These are phyloP conservation scores for Stylonectria norvegica DNA, from an alignment of 2,329 filamentous ascomycete genomes.

Conservation along the genomic window DNA sequence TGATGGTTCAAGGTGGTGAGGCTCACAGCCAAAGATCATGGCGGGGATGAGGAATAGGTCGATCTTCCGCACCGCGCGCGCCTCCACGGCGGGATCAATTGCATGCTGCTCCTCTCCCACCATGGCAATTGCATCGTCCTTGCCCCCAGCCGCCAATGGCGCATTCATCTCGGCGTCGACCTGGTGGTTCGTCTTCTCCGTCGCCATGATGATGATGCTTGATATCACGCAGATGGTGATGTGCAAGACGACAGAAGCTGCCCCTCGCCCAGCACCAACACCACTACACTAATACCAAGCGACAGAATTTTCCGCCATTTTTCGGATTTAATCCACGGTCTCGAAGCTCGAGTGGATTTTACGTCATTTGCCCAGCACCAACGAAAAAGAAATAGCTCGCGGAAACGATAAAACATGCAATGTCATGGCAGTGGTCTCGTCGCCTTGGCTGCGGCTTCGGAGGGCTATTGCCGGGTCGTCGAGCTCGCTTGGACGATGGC, in stretches of 20 bases:
- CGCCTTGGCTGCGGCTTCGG: no score
- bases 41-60: slow-evolving; percentile 65
- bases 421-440: no score
- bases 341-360: slow-evolving; percentile 6
- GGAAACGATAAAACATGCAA: no score
- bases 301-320: no score
- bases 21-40: slow-evolving; percentile 55
- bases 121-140: slow-evolving; percentile 44
- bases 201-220: slow-evolving; percentile 18
- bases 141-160: slow-evolving; percentile 9
- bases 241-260: no score
- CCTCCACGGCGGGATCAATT: slow-evolving; percentile 53
- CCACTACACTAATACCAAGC: no score
- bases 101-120: slow-evolving; percentile 54
- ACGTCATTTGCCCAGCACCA: slow-evolving; percentile 9
- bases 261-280: no score
- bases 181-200: slow-evolving; percentile 1
- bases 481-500: no score
- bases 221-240: no score
- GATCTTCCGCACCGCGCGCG: slow-evolving; percentile 61
- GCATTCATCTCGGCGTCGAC: slow-evolving; percentile 9
- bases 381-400: slow-evolving; percentile 1
- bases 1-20: neutral
- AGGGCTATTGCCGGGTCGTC: no score
- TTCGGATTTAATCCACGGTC: no score